Percentiles rank a stretch among this genome's conserved stretches.
phyloP scores from a whole-genome alignment of 139 green algal species.

The Coccomyxa sp. region DNA sequence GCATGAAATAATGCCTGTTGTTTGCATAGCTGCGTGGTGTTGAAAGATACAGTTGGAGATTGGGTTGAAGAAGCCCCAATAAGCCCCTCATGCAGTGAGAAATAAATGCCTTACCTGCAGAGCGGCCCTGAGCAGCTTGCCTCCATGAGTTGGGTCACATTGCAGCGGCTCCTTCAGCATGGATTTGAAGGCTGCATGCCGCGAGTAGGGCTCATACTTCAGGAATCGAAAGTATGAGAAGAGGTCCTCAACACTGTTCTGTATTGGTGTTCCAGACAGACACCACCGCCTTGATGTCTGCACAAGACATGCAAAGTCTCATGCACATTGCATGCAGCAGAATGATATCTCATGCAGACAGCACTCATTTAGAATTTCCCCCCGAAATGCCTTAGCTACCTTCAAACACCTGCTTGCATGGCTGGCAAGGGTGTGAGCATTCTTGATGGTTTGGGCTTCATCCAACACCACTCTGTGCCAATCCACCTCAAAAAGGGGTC shows the following conservation, averaged over 20 bases:
- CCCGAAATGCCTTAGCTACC: constrained; percentile 16
- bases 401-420: constrained; percentile 59
- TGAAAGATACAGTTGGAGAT: too few relatives aligned
- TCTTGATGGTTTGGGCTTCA: constrained; percentile 94
- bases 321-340: too few relatives aligned
- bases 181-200: constrained; percentile 49
- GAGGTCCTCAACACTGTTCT: constrained; percentile 91
- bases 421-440: constrained; percentile 64
- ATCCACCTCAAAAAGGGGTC: constrained; percentile 47
- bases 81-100: too few relatives aligned
- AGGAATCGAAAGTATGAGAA: constrained; percentile 85
- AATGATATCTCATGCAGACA: too few relatives aligned
- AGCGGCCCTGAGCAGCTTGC: constrained; percentile 46
- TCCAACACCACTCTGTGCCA: constrained; percentile 84
- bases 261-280: constrained; percentile 87
- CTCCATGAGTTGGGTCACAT: constrained; percentile 25
- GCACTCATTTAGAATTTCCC: too few relatives aligned
- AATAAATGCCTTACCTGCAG: constrained; percentile 22
- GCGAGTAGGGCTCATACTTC: constrained; percentile 53
- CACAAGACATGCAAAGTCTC: neutral
- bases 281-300: constrained; percentile 64
- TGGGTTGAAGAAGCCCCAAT: too few relatives aligned
- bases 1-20: too few relatives aligned
- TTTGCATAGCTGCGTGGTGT: too few relatives aligned
- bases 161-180: constrained; percentile 55